phyloP scores from a whole-genome alignment of 352 stramenopile species.

The Globisporangium paddicum region DNA sequence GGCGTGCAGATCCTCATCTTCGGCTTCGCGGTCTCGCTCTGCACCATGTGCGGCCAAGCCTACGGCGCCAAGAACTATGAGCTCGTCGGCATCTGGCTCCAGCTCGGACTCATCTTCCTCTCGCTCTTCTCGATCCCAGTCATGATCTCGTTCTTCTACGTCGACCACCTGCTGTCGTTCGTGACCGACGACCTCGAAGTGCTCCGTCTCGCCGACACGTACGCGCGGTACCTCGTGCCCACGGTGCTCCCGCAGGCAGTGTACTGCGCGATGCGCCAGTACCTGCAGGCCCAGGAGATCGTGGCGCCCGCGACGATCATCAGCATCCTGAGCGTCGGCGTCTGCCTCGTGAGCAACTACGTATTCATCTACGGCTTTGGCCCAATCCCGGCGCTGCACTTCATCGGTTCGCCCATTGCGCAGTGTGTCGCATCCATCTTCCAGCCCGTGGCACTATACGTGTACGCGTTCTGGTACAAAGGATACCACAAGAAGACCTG shows the following conservation, averaged over 20 bases:
- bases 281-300: slow-evolving; percentile 78
- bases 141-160: slow-evolving; percentile 81
- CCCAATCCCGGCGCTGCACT: slow-evolving; percentile 49
- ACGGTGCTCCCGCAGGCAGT: slow-evolving; percentile 66
- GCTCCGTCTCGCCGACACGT: slow-evolving; percentile 55
- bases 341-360: slow-evolving; percentile 70
- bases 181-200: slow-evolving; percentile 64
- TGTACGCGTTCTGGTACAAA: slow-evolving; percentile 80
- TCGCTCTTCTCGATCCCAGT: slow-evolving; percentile 64
- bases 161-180: slow-evolving; percentile 58
- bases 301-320: slow-evolving; percentile 78
- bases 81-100: slow-evolving; percentile 75
- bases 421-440: slow-evolving; percentile 67
- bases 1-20: slow-evolving; percentile 80
- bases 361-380: slow-evolving; percentile 77
- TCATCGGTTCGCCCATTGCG: slow-evolving; percentile 71
- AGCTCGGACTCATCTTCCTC: slow-evolving; percentile 70
- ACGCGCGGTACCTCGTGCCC: slow-evolving; percentile 49
- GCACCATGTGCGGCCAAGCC: slow-evolving; percentile 73
- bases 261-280: slow-evolving; percentile 73
- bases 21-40: slow-evolving; percentile 73
- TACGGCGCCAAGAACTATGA: slow-evolving; percentile 77
- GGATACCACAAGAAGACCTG: slow-evolving; percentile 78
- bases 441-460: slow-evolving; percentile 57
- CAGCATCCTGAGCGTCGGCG: slow-evolving; percentile 55